Evolutionary conservation across 768 basidiomycete species (phyloP), one percentile per base, ranked within the genome.

Genomic region (Boletus sp.): DNA sequence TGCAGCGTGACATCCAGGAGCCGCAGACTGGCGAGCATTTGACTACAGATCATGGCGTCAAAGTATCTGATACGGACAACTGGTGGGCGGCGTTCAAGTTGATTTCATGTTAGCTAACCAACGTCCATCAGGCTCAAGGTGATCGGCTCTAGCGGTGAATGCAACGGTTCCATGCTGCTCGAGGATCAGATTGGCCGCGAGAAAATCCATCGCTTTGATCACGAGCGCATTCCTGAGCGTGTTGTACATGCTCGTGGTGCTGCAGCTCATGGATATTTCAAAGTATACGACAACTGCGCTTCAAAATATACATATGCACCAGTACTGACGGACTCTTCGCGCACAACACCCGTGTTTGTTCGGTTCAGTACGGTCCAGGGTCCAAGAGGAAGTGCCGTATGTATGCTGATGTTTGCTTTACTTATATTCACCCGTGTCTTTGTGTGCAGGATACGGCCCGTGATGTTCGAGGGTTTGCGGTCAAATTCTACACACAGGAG

Each of bases 351-450:
- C 1, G 80, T 83, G 6, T 94, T 94, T 66, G 78, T 89, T 29
- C 84, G 94, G 36, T 94, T 95, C 77, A 88, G 85, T 55, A 95
- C 93, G 0, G 94, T 95, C 0, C 84, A 86, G 59, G 92, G 92
- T 1, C 81, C 86, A 1, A 78, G 82, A 53, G 94, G 92, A n/a
- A 89, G 86, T 58, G 89, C 93, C 3, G 92, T 92, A 64, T 61
- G 83, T 73, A 52, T 30, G 15, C 33, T 51, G 18, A 3, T 47
- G 1, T 41, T 32, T 47, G 15, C 30, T 50, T 20, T 50, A 28
- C 50, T 35, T 24, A 7, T 10, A 14, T 29, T 63, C 17, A 57
- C 24, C n/a, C 33, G 28, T 12, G 29, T 50, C 7, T 14, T 41
- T 47, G 54, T 20, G 40, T n/a, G 24, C 50, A 86, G 81, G 84